Evolutionary conservation across 495 filamentous ascomycete species (phyloP), one percentile per base, ranked within the genome.

Genomic region (Penicillium maclennaniae): DNA sequence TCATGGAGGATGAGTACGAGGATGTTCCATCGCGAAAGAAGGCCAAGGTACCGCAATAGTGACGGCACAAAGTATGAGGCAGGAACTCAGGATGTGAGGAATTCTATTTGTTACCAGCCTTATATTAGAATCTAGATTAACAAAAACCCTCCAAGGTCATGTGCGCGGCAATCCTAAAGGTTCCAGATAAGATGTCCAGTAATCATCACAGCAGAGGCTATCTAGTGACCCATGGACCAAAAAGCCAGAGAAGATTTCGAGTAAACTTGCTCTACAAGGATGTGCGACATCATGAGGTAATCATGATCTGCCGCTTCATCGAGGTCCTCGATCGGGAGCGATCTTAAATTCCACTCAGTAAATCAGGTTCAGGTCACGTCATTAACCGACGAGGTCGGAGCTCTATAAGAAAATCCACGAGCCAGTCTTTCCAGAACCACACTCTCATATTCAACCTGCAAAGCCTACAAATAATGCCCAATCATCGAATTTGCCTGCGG

Each of bases 1-100:
- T 92, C 67, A 69, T 95, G 68, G 74, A 76, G 31, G 79, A 79
- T 48, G 76, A 74, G 7, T 81, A 79, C 60, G 77, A 83, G 45
- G 76, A 79, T 55, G 60, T 85, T 3, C 75, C 77, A 10, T 49
- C 69, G 15, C 54, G 69, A n/a, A 70, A 71, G 45, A 69, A 68
- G 59, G 28, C 23, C 12, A 59, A 62, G 36, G 34, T 40, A n/a
- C 8, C 52, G 14, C 47, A 62, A 54, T 60, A 51, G 43, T 17
- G 5, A 34, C 26, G 1, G 16, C 8, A 44, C 8, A 34, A 34
- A 14, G 15, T 14, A 34, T 4, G 31, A 34, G 10, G 15, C 15
- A 34, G 31, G 7, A 23, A 23, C n/a, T n/a, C n/a, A n/a, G n/a
- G n/a, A n/a, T n/a, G n/a, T n/a, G n/a, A 15, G 28, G 8, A 31